Base-by-base conservation (phyloP, 208 protist genomes). In the Trypanosoma brucei region DNA sequence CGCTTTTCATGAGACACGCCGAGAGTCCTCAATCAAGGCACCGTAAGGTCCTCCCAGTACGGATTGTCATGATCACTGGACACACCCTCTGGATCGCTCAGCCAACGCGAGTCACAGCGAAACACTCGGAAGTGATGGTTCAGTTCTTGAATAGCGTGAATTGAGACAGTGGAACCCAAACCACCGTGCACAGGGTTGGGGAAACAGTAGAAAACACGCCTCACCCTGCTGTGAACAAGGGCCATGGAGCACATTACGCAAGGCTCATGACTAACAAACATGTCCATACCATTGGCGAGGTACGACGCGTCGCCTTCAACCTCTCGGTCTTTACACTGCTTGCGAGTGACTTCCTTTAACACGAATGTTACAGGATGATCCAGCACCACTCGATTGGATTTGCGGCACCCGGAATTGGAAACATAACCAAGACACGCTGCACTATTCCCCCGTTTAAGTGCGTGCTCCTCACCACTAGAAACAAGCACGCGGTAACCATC, bases 211-310 rank as follows among this genome's bases (percentile, higher is more conserved):
- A 92, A 95, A 2, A 96, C 88, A 1, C 83, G 80, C 22, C 74
- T 67, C 31, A 93, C 77, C 50, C 94, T 81, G 36, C 91, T 95
- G 79, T 98, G 94, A 11, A 98, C 79, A 40, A 98, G 83, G 11
- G 91, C 94, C 94, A 98, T 98, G 55, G 86, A 71, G 57, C 94
- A 98, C 92, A 97, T 97, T 22, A 91, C 79, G 55, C 94, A 98
- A 31, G 94, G 94, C 69, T 98, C 94, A 62, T 97, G 84, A 7
- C 74, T 94, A 59, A 94, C 81, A 62, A 89, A 86, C 0, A 97
- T 37, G 65, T 96, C 90, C 7, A 93, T 75, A 1, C 65, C 81
- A 35, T 86, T 95, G 5, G 85, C 92, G n/a, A 98, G 70, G 71
- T 98, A 98, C 33, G 86, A 76, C 38, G 55, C 49, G 13, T 46